Evolutionary conservation across 2,329 filamentous ascomycete species (phyloP).

Genomic region (Bipolaris zeicola): DNA sequence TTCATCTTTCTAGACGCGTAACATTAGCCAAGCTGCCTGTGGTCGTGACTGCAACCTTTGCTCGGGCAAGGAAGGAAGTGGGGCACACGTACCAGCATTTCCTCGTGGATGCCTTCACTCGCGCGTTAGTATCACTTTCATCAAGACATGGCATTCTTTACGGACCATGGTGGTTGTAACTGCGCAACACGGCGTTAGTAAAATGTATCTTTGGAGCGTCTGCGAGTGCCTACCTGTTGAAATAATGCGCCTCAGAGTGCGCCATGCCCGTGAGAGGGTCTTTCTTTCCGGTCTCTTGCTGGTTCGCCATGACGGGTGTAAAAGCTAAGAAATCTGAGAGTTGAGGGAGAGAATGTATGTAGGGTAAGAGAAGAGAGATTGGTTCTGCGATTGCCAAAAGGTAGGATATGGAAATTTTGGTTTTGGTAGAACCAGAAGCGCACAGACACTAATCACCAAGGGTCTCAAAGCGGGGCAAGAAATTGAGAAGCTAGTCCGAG

Average conservation of each 20-base stretch:
- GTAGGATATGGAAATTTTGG: slow-evolving; percentile 39
- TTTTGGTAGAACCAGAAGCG: slow-evolving; percentile 21
- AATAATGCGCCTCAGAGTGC: slow-evolving; percentile 98
- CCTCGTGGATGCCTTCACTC: slow-evolving; percentile 84
- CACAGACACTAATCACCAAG: slow-evolving; percentile 22
- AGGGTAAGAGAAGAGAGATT: slow-evolving; percentile 13
- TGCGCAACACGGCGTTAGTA: slow-evolving; percentile 55
- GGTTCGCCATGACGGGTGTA: slow-evolving; percentile 31
- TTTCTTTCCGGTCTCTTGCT: slow-evolving; percentile 33
- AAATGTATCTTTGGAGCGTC: slow-evolving; percentile 26
- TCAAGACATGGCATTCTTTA: slow-evolving; percentile 43
- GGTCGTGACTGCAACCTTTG: slow-evolving; percentile 12
- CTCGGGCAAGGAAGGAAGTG: slow-evolving; percentile 1
- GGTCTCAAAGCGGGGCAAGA: slow-evolving; percentile 16
- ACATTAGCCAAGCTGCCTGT: slow-evolving; percentile 16
- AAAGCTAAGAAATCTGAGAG: slow-evolving; percentile 4
- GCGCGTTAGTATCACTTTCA: slow-evolving; percentile 48
- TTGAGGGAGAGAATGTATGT: slow-evolving; percentile 5
- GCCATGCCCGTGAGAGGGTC: slow-evolving; percentile 70
- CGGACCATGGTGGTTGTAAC: slow-evolving; percentile 97
- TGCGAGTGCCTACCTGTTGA: slow-evolving; percentile 76
- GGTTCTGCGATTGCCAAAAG: slow-evolving; percentile 18
- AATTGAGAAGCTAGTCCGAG: slow-evolving; percentile 10
- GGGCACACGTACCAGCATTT: slow-evolving; percentile 82
- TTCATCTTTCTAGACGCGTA: slow-evolving; percentile 80